phyloP scores from a whole-genome alignment of 371 early-diverging fungal species.

The Apophysomyces variabilis region DNA sequence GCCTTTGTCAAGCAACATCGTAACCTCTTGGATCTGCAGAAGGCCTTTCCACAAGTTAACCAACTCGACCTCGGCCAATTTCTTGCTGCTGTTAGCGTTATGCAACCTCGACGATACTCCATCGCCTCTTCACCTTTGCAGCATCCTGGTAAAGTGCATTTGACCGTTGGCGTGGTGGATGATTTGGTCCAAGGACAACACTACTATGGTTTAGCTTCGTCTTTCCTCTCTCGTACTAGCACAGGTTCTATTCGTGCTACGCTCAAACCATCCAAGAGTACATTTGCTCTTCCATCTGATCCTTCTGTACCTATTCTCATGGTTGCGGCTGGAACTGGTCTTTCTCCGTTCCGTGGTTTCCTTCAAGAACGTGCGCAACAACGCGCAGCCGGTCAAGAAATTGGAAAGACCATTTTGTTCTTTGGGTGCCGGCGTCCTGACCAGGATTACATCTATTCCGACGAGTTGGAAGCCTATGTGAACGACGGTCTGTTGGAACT shows the following conservation, averaged over 20 bases:
- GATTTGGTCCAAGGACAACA: conserved; percentile 45
- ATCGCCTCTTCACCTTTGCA: conserved; percentile 54
- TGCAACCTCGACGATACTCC: conserved; percentile 62
- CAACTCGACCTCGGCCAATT: conserved; percentile 50
- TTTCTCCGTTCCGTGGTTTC: conserved; percentile 90
- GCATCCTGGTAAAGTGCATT: conserved; percentile 32
- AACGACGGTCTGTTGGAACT: conserved; percentile 57
- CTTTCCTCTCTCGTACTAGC: conserved; percentile 24
- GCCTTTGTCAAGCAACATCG: conserved; percentile 49
- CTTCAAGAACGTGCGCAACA: conserved; percentile 52
- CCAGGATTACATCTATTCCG: conserved; percentile 75
- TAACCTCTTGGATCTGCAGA: conserved; percentile 52
- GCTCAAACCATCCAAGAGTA: conserved; percentile 48
- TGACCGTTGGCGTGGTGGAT: conserved; percentile 49
- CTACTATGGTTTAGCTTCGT: conserved; percentile 49
- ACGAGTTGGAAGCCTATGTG: conserved; percentile 64
- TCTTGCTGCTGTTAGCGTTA: conserved; percentile 48
- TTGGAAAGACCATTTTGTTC: conserved; percentile 59
- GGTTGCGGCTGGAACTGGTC: conserved; percentile 80
- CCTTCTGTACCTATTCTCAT: conserved; percentile 54
- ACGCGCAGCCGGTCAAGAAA: conserved; percentile 25
- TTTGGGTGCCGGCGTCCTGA: conserved; percentile 80
- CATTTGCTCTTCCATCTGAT: conserved; percentile 46
- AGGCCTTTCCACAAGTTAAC: conserved; percentile 49
- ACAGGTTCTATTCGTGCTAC: conserved; percentile 29